phyloP scores from a whole-genome alignment of 345 rosid species.

The Pistacia vera region DNA sequence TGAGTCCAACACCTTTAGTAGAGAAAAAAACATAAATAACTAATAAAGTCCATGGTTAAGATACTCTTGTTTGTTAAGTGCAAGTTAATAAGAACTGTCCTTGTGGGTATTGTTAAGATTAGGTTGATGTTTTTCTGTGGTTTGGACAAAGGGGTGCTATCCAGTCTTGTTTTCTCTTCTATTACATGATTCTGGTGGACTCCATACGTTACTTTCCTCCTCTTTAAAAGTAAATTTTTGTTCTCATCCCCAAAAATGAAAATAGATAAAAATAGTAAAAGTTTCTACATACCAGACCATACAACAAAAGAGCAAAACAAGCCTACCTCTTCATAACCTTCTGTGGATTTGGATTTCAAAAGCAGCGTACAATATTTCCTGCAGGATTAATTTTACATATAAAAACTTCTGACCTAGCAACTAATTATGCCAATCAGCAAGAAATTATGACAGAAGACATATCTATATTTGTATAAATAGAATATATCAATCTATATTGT shows the following conservation, averaged over 20 bases:
- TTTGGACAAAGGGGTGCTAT: not conserved
- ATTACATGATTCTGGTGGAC: not conserved
- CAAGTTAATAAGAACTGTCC: not conserved
- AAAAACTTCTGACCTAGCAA: conserved; percentile 11
- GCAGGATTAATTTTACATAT: conserved; percentile 27
- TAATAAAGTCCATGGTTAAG: not conserved
- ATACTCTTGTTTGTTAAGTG: not conserved
- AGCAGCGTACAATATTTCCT: conserved; percentile 79
- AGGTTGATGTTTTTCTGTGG: not conserved
- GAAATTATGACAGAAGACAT: not conserved
- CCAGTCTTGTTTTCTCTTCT: not conserved
- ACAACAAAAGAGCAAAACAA: not conserved
- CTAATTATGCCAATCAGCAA: not conserved
- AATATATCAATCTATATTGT: too few species aligned
- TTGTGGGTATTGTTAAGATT: not conserved
- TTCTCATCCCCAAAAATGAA: not conserved
- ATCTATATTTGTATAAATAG: too few species aligned
- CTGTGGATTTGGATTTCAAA: conserved; percentile 40
- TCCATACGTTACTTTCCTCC: not conserved
- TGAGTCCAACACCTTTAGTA: too few species aligned
- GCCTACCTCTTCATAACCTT: conserved; percentile 54
- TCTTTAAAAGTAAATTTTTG: not conserved
- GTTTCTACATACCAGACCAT: not conserved
- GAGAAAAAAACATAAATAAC: not conserved
- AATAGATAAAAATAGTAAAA: not conserved